Evolutionary conservation across 208 protist genomes (phyloP), one percentile per base, ranked within the genome.

Genomic region (Trypanosoma boissoni): DNA sequence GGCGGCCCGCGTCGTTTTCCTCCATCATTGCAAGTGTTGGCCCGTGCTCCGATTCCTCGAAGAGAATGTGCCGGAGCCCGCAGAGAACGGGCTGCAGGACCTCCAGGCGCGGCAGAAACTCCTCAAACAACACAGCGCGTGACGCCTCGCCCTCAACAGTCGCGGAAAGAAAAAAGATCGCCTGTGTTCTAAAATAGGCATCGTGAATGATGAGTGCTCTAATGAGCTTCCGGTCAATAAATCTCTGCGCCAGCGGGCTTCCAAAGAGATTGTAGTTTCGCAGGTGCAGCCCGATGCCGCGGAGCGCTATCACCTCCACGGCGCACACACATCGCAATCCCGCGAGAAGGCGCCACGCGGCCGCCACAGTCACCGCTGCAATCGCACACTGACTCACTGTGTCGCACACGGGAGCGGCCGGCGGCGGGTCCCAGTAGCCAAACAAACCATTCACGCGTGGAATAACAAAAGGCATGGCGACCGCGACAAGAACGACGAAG

Each of bases 161-260:
- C 3, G 78, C 79, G 41, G 85, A 89, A 18, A 95, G 74, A 52
- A 84, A 92, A 31, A 92, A 92, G 0, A 95, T 85, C 9, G 72
- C 81, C 59, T 85, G 82, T 39, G 84, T 86, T 23, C 88, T 76
- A 41, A 80, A 88, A 56, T 86, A 95, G 3, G 83, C 68, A 46
- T 95, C 88, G 62, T 95, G 85, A 39, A 95, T 86, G 36, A 92
- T 73, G 9, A 95, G 54, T 1, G 68, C 76, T 24, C 81, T 80
- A 37, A 95, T 71, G 50, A 91, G 71, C 34, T 75, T 71, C 18
- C 80, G 29, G 26, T 92, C 85, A 5, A 95, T 37, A 51, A 95
- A 92, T 0, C 64, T 59, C 12, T 68, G 64, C 7, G 63, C 63
- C 36, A 58, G 51, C 51, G 85, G 56, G 27, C 60, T 58, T 45